phyloP scores from a whole-genome alignment of 768 basidiomycete species.

The Leucosporidium creatinivorum region DNA sequence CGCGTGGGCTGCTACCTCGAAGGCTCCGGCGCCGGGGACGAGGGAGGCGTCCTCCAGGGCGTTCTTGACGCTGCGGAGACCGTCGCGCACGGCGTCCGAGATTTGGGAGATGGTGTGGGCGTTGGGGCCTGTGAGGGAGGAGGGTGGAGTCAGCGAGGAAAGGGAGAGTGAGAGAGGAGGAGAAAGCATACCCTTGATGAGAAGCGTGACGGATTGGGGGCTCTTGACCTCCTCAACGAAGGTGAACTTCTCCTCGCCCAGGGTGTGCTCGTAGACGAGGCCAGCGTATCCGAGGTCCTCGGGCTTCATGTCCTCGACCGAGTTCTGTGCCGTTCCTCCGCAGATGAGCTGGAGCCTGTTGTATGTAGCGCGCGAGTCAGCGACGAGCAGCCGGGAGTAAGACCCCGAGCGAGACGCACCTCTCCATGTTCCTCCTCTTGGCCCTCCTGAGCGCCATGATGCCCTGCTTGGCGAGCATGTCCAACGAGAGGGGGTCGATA shows the following conservation, averaged over 20 bases:
- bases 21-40: conserved; percentile 95
- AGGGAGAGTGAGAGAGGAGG: not conserved
- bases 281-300: conserved; percentile 94
- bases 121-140: conserved; percentile 59
- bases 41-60: conserved; percentile 81
- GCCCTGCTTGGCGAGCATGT: conserved; percentile 92
- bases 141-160: not conserved
- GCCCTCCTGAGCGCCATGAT: conserved; percentile 90
- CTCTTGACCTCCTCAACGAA: conserved; percentile 94
- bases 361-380: not conserved
- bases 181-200: conserved; percentile 65
- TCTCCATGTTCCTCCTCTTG: conserved; percentile 97
- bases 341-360: conserved; percentile 80
- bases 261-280: conserved; percentile 95
- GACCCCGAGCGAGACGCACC: conserved; percentile 49
- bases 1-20: conserved; percentile 84
- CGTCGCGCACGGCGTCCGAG: conserved; percentile 95
- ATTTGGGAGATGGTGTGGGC: conserved; percentile 92
- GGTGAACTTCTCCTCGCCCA: conserved; percentile 97
- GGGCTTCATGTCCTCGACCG: conserved; percentile 89
- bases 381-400: not conserved
- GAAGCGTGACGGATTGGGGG: conserved; percentile 87
- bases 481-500: conserved; percentile 92
- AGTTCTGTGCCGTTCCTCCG: conserved; percentile 94
- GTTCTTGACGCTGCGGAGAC: conserved; percentile 92